Conservation (phyloP, 352 stramenopile genomes). For the Phytophthora ramorum region DNA sequence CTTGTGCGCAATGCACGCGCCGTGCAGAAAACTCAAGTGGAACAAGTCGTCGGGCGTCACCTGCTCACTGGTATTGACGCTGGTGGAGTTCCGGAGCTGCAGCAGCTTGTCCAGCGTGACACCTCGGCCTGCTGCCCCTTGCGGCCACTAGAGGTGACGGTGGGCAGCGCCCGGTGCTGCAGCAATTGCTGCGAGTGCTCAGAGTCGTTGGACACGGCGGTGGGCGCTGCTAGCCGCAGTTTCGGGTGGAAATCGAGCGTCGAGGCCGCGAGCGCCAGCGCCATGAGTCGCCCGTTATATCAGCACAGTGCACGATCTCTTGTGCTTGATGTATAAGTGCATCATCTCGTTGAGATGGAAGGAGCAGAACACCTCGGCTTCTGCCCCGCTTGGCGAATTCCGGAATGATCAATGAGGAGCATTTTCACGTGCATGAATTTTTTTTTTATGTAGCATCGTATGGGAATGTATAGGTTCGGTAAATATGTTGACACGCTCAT, state of each 20-base stretch:
- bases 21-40: slow-evolving; percentile 62
- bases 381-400: too few species aligned
- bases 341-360: too few species aligned
- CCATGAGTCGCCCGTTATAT: slow-evolving; percentile 13
- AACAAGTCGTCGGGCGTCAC: slow-evolving; percentile 43
- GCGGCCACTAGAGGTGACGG: neutral
- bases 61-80: slow-evolving; percentile 17
- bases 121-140: slow-evolving; percentile 9
- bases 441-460: too few species aligned
- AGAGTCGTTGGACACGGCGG: neutral
- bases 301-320: too few species aligned
- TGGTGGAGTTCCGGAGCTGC: slow-evolving; percentile 11
- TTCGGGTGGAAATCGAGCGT: slow-evolving; percentile 39
- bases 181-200: slow-evolving; percentile 19
- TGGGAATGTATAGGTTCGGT: too few species aligned
- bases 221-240: slow-evolving; percentile 29
- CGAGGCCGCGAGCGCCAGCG: slow-evolving; percentile 36
- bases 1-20: too few species aligned
- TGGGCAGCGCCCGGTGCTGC: neutral
- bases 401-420: too few species aligned
- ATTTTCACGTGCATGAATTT: too few species aligned
- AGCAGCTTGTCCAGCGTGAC: slow-evolving; percentile 26
- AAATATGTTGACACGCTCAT: too few species aligned
- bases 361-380: too few species aligned
- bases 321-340: too few species aligned